Conservation (phyloP, 331 rosid species). For the Arachis monticola region DNA sequence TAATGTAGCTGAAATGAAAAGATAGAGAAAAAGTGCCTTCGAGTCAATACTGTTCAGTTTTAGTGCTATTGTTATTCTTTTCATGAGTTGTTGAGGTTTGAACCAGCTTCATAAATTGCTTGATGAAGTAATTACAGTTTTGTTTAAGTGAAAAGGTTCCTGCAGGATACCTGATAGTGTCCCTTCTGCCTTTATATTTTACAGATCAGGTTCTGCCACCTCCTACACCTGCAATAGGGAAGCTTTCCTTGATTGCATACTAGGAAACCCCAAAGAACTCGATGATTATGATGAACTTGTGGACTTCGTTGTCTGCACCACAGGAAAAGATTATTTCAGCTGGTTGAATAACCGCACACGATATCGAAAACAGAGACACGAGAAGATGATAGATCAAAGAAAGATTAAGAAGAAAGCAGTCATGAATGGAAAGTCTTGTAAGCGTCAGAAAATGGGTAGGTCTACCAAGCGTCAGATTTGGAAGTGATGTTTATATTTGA, state of each 20-base stretch:
- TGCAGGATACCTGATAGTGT: not conserved
- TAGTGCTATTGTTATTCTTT: not conserved
- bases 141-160: not conserved
- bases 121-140: conserved; percentile 12
- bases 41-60: conserved; percentile 19
- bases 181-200: not conserved
- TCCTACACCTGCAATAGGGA: conserved; percentile 54
- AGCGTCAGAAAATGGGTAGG: not conserved
- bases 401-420: conserved; percentile 56
- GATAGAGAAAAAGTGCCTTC: not conserved
- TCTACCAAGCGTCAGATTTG: not conserved
- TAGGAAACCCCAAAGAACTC: conserved; percentile 8
- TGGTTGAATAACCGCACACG: conserved; percentile 60
- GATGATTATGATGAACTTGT: conserved; percentile 60
- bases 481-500: not conserved
- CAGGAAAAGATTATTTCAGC: conserved; percentile 57
- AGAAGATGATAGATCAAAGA: conserved; percentile 46
- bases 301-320: conserved; percentile 62
- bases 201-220: conserved; percentile 37
- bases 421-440: conserved; percentile 42
- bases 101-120: not conserved
- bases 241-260: conserved; percentile 53
- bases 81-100: conserved; percentile 21
- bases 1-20: conserved; percentile 23
- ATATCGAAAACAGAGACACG: conserved; percentile 45